phyloP scores from a whole-genome alignment of 345 rosid species.

The Dipteronia dyeriana region DNA sequence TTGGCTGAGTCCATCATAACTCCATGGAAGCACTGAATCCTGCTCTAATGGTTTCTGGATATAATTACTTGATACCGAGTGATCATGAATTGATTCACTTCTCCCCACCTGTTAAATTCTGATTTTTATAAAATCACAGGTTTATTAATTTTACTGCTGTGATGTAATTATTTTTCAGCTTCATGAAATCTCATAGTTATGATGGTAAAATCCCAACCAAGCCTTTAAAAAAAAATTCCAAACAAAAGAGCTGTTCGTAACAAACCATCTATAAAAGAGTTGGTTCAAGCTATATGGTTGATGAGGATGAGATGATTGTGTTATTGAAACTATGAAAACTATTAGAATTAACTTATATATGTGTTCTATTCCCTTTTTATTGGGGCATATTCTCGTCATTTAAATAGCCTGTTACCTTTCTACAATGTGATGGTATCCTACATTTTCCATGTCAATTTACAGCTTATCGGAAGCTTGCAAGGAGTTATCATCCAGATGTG shows the following conservation, averaged over 20 bases:
- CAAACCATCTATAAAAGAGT: not conserved
- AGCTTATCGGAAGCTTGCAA: constrained; percentile 98
- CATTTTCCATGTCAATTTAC: constrained; percentile 26
- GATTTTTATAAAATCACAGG: not conserved
- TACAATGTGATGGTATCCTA: not conserved
- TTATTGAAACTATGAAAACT: not conserved
- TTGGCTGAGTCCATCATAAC: no score
- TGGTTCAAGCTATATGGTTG: not conserved
- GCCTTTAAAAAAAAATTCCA: not conserved
- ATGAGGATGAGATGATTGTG: not conserved
- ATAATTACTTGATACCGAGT: no score
- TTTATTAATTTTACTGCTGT: not conserved
- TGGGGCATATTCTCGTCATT: not conserved
- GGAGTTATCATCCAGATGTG: constrained; percentile 96
- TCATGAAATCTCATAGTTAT: not conserved
- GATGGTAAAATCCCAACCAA: not conserved
- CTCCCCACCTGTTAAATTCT: no score
- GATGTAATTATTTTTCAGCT: not conserved
- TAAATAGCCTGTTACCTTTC: not conserved
- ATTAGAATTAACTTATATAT: not conserved
- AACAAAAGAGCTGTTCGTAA: not conserved
- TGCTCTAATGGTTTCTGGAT: no score
- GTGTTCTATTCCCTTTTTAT: not conserved
- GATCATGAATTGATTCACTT: no score
- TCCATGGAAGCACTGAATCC: no score